A percentile compares a stretch with the other conserved stretches of the same genome.
phyloP scores from a whole-genome alignment of 2,329 filamentous ascomycete genomes.

The Colletotrichum orbiculare region DNA sequence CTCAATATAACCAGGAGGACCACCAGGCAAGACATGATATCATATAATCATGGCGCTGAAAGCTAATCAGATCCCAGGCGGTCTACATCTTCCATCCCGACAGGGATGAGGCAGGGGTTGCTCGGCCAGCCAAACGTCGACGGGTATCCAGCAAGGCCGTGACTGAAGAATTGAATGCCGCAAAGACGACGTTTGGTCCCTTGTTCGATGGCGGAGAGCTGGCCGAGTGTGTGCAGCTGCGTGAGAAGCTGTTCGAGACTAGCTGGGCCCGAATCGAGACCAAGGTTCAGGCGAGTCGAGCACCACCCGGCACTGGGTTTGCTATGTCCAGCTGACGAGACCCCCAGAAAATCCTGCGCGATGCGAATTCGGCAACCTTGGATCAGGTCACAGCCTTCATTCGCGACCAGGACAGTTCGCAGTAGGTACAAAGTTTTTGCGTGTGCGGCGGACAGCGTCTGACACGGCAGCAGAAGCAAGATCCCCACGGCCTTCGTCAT shows the following conservation, averaged over 20 bases:
- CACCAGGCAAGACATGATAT: constrained; percentile 51
- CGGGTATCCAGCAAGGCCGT: constrained; percentile 58
- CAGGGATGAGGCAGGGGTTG: constrained; percentile 45
- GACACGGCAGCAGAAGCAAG: constrained; percentile 52
- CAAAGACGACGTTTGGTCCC: constrained; percentile 55
- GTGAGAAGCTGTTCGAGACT: constrained; percentile 69
- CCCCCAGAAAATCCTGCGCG: constrained; percentile 64
- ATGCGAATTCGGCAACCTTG: constrained; percentile 71
- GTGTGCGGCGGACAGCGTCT: neutral
- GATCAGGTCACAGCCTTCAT: constrained; percentile 69
- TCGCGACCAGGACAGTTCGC: constrained; percentile 46
- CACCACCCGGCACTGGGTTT: neutral
- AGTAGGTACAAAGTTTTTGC: constrained; percentile 33
- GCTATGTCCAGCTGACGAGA: neutral
- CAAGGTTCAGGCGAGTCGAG: constrained; percentile 66
- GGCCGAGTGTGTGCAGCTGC: constrained; percentile 58
- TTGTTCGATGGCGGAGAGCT: constrained; percentile 67
- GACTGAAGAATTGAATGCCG: constrained; percentile 28
- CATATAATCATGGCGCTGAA: neutral
- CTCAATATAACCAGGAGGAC: constrained; percentile 49
- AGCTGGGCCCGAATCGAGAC: constrained; percentile 74
- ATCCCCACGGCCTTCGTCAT: constrained; percentile 79
- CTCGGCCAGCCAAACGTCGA: constrained; percentile 66
- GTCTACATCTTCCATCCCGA: constrained; percentile 72
- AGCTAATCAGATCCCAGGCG: constrained; percentile 54